These are phyloP conservation scores for Amaranthus hypochondriacus DNA, from an alignment of 148 eudicot species.

Conservation along the genomic window DNA sequence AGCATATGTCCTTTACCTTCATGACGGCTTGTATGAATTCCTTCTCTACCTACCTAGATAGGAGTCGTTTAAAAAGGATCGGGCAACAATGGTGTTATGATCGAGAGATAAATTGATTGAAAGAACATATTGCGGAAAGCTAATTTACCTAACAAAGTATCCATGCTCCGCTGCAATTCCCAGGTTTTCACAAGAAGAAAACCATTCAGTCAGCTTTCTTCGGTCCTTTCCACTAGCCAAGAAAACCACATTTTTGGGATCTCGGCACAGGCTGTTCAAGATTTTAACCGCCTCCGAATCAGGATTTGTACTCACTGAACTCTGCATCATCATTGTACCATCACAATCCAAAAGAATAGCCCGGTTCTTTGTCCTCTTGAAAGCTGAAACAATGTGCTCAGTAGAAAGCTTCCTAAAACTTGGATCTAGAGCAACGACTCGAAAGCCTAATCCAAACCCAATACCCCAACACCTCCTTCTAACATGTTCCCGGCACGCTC, in stretches of 20 bases:
- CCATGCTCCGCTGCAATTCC: slow-evolving; percentile 95
- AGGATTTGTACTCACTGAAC: slow-evolving; percentile 48
- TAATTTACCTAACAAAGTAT: slow-evolving; percentile 58
- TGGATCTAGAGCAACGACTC: slow-evolving; percentile 74
- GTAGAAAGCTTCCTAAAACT: slow-evolving; percentile 67
- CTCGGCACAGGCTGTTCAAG: slow-evolving; percentile 53
- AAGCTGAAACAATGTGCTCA: slow-evolving; percentile 82
- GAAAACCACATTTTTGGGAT: slow-evolving; percentile 68
- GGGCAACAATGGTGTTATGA: not conserved
- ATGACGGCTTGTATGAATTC: not conserved
- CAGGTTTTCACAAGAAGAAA: slow-evolving; percentile 60
- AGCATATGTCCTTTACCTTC: not conserved
- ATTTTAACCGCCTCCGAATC: slow-evolving; percentile 49
- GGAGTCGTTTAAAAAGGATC: not conserved
- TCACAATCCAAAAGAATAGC: slow-evolving; percentile 84
- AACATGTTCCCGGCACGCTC: slow-evolving; percentile 74
- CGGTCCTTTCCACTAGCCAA: slow-evolving; percentile 70
- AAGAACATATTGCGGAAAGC: slow-evolving; percentile 2
- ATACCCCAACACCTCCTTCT: slow-evolving; percentile 79
- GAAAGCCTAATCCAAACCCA: slow-evolving; percentile 79
- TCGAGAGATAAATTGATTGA: slow-evolving; percentile 1
- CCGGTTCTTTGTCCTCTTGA: slow-evolving; percentile 59
- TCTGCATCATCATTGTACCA: slow-evolving; percentile 62
- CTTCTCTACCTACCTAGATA: not conserved
- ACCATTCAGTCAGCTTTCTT: slow-evolving; percentile 55